Base-by-base conservation (phyloP, 2,329 filamentous ascomycete genomes). In the Botrytis tulipae region DNA sequence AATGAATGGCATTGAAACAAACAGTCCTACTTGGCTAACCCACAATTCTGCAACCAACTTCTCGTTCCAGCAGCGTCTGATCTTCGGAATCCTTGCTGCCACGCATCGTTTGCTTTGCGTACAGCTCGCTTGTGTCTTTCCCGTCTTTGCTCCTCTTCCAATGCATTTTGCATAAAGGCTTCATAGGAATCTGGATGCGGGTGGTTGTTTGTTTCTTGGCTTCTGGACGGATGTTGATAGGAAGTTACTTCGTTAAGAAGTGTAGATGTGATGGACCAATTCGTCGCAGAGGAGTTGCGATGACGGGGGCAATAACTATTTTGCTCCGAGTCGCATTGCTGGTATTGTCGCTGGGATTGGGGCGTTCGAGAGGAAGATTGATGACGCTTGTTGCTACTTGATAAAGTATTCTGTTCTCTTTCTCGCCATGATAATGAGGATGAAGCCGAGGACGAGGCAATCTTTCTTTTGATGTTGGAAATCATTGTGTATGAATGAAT, bases 11-110 rank as follows among this genome's bases (percentile, higher is more conserved):
- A 40, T n/a, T n/a, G 3, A 60, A 71, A 66, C 46, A 16, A 60
- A 71, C 25, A 67, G 71, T 73, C 20, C 51, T 69, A 69, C 51
- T 73, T 61, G 63, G 71, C 51, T 69, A 69, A 51, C 9, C 71
- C 71, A 35, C 71, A 73, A 14, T 32, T 65, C 40, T 40, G n/a
- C 32, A 73, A 48, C 71, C 71, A 72, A 48, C 20, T n/a, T 25
- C 71, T 67, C 48, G 51, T 57, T 20, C 62, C 71, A 29, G 35
- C 40, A 37, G 25, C 48, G 37, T 72, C 71, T 35, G 48, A 18
- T 29, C 62, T 35, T 44, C 63, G 32, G 22, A 72, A 60, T 46
- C 62, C 71, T 12, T 67, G 62, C 54, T 68, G 48, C 71, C 71
- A 72, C 18, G 29, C 22, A 48, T 71, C n/a, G 40, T 42, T 57